Evolutionary conservation across 805 yeast genomes (phyloP).

Genomic region (Metschnikowia cubensis): DNA sequence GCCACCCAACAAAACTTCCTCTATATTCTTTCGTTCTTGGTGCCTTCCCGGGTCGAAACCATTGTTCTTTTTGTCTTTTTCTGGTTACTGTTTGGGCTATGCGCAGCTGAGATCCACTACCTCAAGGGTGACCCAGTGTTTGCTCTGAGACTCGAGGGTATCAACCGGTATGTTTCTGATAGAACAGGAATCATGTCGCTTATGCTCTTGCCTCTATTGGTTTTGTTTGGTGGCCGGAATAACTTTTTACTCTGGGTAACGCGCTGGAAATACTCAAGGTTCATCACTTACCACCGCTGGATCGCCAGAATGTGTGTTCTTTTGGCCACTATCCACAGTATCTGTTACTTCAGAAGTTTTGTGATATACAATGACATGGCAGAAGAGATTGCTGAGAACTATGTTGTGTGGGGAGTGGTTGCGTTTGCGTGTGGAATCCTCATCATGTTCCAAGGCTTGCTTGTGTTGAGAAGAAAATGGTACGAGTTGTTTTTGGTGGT

Average conservation of each 20-base stretch:
- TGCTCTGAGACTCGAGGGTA: background rate
- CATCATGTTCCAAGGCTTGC: conserved; percentile 15
- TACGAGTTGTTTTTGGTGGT: conserved; percentile 23
- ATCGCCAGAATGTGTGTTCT: conserved; percentile 13
- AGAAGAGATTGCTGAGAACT: conserved; percentile 5
- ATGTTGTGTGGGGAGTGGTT: conserved; percentile 15
- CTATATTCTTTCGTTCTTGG: conserved; percentile 21
- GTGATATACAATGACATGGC: conserved; percentile 4
- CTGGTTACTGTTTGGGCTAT: conserved; percentile 12
- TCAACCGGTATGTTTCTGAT: conserved; percentile 15
- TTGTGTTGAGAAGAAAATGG: conserved; percentile 19
- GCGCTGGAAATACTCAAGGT: conserved; percentile 15
- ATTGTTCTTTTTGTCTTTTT: conserved; percentile 19
- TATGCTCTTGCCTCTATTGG: conserved; percentile 12
- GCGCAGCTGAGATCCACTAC: conserved; percentile 9
- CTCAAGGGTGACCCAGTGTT: conserved; percentile 9
- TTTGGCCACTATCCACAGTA: conserved; percentile 13
- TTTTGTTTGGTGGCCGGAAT: conserved; percentile 18
- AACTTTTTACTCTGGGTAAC: conserved; percentile 18
- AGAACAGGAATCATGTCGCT: conserved; percentile 14
- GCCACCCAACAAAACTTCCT: conserved; percentile 6
- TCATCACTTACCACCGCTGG: conserved; percentile 17
- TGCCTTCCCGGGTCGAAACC: conserved; percentile 30
- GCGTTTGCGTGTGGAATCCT: conserved; percentile 11
- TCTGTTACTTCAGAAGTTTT: conserved; percentile 9